Conservation (phyloP, 202 grass and related monocot species). For the Eragrostis tef region DNA sequence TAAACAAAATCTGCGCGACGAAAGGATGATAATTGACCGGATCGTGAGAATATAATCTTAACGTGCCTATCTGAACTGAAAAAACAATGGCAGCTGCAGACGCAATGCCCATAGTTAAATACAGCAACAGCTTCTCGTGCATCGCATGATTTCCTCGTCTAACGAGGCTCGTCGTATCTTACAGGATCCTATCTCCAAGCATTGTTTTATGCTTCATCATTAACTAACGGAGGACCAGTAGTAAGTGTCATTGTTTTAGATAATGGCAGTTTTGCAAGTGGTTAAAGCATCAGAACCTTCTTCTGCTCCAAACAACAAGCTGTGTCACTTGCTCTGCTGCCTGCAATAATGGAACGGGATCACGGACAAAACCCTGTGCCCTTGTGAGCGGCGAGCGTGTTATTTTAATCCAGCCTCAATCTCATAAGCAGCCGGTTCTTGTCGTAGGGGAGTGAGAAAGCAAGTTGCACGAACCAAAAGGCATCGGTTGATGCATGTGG, state of each 20-base stretch:
- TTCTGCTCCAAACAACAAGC: conserved; percentile 24
- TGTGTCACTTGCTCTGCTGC: conserved; percentile 33
- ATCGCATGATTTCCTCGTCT: conserved; percentile 25
- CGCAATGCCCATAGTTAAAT: conserved; percentile 23
- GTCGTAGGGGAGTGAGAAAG: conserved; percentile 47
- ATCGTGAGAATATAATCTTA: conserved; percentile 16
- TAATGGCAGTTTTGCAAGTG: conserved; percentile 6
- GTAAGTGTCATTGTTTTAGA: background rate
- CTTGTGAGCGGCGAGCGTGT: conserved; percentile 39
- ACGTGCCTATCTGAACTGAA: conserved; percentile 17
- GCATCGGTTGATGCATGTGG: conserved; percentile 14
- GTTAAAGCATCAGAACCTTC: conserved; percentile 27
- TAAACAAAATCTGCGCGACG: conserved; percentile 1
- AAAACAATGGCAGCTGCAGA: background rate
- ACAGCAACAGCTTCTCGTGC: background rate
- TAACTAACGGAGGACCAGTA: background rate
- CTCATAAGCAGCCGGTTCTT: background rate
- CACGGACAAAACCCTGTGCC: conserved; percentile 39
- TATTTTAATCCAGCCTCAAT: conserved; percentile 25
- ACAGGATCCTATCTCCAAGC: background rate
- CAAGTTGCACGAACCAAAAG: conserved; percentile 36
- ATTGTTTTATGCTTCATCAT: conserved; percentile 3
- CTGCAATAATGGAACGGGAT: conserved; percentile 31
- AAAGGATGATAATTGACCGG: background rate
- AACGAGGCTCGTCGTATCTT: background rate